A percentile compares a stretch with the other conserved stretches of the same genome.
Conservation (phyloP, 352 stramenopile species). For the Globisporangium radiosum region DNA sequence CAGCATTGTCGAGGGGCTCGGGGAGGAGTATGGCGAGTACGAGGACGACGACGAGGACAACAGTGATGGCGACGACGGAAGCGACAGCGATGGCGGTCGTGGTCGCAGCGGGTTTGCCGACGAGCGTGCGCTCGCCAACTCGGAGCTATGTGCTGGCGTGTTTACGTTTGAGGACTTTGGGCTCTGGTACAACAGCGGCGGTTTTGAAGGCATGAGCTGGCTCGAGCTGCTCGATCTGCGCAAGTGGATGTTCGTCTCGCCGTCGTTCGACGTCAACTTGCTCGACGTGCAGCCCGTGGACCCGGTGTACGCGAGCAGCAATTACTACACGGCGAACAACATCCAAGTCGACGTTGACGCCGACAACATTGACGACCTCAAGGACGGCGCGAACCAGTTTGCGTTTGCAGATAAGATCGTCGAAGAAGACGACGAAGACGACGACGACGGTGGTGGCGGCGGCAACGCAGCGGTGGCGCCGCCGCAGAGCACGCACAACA, state of each 20-base stretch:
- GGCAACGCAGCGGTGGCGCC: neutral
- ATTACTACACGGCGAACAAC: constrained; percentile 84
- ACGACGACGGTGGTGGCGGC: constrained; percentile 19
- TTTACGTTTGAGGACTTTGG: constrained; percentile 85
- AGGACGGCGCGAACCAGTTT: constrained; percentile 35
- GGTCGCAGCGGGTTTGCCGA: constrained; percentile 10
- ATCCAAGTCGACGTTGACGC: constrained; percentile 72
- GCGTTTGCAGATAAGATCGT: constrained; percentile 59
- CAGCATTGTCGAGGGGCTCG: constrained; percentile 53
- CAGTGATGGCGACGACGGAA: constrained; percentile 21
- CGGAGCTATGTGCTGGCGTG: constrained; percentile 42
- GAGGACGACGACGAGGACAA: constrained; percentile 19
- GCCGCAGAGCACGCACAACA: constrained; percentile 4
- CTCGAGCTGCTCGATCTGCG: constrained; percentile 79
- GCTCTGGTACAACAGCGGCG: constrained; percentile 79
- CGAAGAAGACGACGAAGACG: constrained; percentile 71
- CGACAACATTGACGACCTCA: constrained; percentile 24
- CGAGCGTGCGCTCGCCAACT: constrained; percentile 31
- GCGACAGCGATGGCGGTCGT: constrained; percentile 26
- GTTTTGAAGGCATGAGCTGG: constrained; percentile 76
- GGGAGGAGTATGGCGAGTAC: constrained; percentile 24
- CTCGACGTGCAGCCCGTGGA: constrained; percentile 71
- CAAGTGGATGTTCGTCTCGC: constrained; percentile 80
- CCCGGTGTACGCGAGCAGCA: constrained; percentile 59
- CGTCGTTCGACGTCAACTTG: constrained; percentile 52